Evolutionary conservation across 768 basidiomycete genomes (phyloP).

Genomic region (Amyloporia xantha): DNA sequence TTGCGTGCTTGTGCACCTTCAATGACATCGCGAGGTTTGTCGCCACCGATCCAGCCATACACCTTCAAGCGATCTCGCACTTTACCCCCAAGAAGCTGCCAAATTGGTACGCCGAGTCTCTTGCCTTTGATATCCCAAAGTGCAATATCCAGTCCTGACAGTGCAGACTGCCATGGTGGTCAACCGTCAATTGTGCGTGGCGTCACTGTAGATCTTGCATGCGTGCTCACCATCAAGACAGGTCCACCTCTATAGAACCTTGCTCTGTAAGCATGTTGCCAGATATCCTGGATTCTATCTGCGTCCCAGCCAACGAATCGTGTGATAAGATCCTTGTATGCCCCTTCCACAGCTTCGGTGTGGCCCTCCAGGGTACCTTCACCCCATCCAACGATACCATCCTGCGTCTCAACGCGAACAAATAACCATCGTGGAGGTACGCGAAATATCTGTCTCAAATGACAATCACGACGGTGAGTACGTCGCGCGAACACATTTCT

Average conservation of each 20-base stretch:
- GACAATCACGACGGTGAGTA: not conserved
- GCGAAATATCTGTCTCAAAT: slow-evolving; percentile 42
- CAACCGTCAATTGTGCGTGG: not conserved
- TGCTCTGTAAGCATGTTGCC: slow-evolving; percentile 59
- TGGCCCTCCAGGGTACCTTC: slow-evolving; percentile 70
- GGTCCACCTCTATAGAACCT: slow-evolving; percentile 70
- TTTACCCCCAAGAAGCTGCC: slow-evolving; percentile 61
- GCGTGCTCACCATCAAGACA: slow-evolving; percentile 50
- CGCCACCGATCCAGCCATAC: slow-evolving; percentile 53
- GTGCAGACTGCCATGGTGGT: slow-evolving; percentile 34
- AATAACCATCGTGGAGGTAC: slow-evolving; percentile 72
- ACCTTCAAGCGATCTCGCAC: slow-evolving; percentile 54
- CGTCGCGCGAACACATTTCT: not conserved
- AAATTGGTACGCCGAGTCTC: slow-evolving; percentile 51
- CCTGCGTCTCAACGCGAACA: slow-evolving; percentile 58
- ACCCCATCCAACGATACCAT: slow-evolving; percentile 67
- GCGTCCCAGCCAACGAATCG: slow-evolving; percentile 57
- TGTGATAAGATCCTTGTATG: slow-evolving; percentile 49
- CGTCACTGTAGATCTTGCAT: not conserved
- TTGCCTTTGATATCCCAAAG: slow-evolving; percentile 81
- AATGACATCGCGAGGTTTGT: slow-evolving; percentile 40
- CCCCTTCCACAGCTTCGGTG: slow-evolving; percentile 69
- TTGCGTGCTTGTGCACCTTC: slow-evolving; percentile 47
- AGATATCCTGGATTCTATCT: slow-evolving; percentile 66
- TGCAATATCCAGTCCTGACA: slow-evolving; percentile 62